Base-by-base conservation (phyloP, 371 early-diverging fungal species). In the Phascolomyces articulosus region DNA sequence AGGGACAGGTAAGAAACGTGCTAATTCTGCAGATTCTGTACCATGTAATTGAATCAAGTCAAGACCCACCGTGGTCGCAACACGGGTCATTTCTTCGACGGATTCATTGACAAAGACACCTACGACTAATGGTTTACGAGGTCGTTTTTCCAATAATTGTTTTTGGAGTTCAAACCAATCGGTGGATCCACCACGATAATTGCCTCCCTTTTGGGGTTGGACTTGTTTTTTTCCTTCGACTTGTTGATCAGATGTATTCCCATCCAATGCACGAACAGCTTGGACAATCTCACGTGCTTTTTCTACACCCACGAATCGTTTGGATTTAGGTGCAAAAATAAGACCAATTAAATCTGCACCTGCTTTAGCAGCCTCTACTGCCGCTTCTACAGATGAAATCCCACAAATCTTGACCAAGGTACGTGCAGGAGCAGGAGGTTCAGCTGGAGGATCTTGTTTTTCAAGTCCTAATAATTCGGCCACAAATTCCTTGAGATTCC, bases 21-120 rank as follows among this genome's bases (percentile, higher is more conserved):
- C 84, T 55, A 88, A 63, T 28, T 86, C 87, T 0, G 85, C 71
- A 4, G 89, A 71, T 74, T 96, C 97, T 18, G 85, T 79, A 0
- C 96, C 96, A 72, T 98, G 99, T 63, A 98, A 82, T 78, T 98
- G 99, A 23, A 97, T 91, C 23, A 96, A 62, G 73, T 98, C 98
- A 38, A 98, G 82, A 11, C 90, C 88, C 24, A 90, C 87, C 8
- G 72, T 67, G 15, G 76, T 69, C 0, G 88, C 91, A 3, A 92
- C 80, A 6, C 73, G 68, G n/a, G 85, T 83, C 69, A 97, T 94
- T 53, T 93, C 79, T 48, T 89, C 92, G 27, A 91, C 64, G 0
- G 89, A 66, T 58, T 95, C 93, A 72, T 96, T 91, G 67, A 89
- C 88, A 77, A 98, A 98, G 1, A 98, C 98, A 23, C 98, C 99